A percentile compares a stretch with the other conserved stretches of the same genome.
These are phyloP conservation scores for Coniochaeta sp. DNA, from an alignment of 2,329 filamentous ascomycete species.

Conservation along the genomic window DNA sequence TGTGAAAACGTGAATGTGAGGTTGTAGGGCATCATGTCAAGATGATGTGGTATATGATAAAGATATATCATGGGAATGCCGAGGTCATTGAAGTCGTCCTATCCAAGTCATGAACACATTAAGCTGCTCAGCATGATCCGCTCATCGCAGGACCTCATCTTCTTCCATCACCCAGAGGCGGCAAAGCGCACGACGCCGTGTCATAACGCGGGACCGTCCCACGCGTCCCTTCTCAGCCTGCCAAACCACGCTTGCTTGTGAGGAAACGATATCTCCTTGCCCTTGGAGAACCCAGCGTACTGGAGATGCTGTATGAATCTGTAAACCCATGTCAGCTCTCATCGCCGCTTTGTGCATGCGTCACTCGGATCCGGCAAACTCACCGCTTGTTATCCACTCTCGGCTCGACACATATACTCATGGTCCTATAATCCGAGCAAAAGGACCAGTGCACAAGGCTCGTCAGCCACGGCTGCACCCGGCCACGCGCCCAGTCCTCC, in stretches of 20 bases:
- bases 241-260: slow-evolving; percentile 91
- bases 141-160: not conserved
- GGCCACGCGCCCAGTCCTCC: slow-evolving; percentile 82
- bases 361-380: too few relatives aligned
- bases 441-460: slow-evolving; percentile 84
- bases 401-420: slow-evolving; percentile 79
- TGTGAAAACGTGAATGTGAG: too few relatives aligned
- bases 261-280: slow-evolving; percentile 78
- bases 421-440: slow-evolving; percentile 70
- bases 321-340: too few relatives aligned
- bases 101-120: too few relatives aligned
- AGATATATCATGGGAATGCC: not conserved
- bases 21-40: too few relatives aligned
- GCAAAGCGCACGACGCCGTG: not conserved
- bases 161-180: not conserved
- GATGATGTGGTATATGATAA: not conserved
- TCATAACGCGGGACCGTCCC: slow-evolving; percentile 62
- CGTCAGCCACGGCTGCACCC: slow-evolving; percentile 76
- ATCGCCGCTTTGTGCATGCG: slow-evolving; percentile 5
- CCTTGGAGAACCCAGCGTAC: slow-evolving; percentile 72
- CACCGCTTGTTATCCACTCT: slow-evolving; percentile 86
- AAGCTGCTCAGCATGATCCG: too few relatives aligned
- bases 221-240: slow-evolving; percentile 71
- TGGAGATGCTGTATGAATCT: slow-evolving; percentile 68
- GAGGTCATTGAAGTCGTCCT: not conserved